Conservation (phyloP, 2,329 filamentous ascomycete species). For the Ceratocystis albifundus region DNA sequence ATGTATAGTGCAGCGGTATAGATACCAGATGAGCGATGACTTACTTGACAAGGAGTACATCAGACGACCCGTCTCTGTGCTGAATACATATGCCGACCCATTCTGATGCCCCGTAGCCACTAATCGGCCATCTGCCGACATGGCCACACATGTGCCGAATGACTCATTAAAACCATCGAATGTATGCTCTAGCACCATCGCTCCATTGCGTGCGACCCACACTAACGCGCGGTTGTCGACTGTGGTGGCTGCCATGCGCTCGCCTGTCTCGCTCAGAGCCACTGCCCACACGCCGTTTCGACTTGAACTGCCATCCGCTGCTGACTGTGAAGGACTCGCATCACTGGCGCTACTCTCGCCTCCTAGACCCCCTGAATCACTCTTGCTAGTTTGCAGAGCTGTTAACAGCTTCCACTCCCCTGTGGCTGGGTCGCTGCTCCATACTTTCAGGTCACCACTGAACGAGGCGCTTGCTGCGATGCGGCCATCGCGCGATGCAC, state of each 20-base stretch:
- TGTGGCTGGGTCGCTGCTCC: constrained; percentile 48
- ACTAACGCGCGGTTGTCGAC: constrained; percentile 33
- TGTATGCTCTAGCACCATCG: constrained; percentile 79
- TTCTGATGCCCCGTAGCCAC: constrained; percentile 90
- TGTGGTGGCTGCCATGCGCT: constrained; percentile 74
- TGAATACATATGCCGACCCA: constrained; percentile 86
- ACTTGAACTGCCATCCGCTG: constrained; percentile 1
- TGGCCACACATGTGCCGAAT: constrained; percentile 81
- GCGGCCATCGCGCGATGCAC: constrained; percentile 55
- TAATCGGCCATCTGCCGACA: constrained; percentile 67
- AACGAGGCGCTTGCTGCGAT: constrained; percentile 78
- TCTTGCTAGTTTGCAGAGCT: constrained; percentile 30
- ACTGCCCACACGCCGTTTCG: constrained; percentile 72
- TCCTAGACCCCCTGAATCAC: constrained; percentile 27
- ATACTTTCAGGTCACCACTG: constrained; percentile 76
- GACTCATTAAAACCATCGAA: constrained; percentile 51
- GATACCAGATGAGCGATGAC: neutral
- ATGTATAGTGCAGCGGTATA: neutral
- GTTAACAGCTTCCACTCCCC: constrained; percentile 42
- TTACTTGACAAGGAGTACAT: constrained; percentile 71
- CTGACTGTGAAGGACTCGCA: neutral
- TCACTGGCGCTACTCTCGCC: constrained; percentile 31
- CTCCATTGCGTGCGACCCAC: constrained; percentile 46
- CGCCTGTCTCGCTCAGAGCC: constrained; percentile 71
- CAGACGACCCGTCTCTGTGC: constrained; percentile 76